Evolutionary conservation across 371 early-diverging fungal species (phyloP).

Genomic region (Cokeromyces recurvatus): DNA sequence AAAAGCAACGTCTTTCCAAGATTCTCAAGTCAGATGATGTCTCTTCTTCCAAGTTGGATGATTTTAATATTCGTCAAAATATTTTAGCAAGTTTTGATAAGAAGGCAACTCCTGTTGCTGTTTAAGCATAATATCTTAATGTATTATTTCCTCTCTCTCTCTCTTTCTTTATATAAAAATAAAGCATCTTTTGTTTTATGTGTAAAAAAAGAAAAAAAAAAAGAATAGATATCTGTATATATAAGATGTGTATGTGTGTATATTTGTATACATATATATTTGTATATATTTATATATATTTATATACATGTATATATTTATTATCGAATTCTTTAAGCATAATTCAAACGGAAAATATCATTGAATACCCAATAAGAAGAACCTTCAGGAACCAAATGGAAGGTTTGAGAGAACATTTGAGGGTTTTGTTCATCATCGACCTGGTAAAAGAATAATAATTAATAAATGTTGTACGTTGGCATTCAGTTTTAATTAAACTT

Average conservation of each 20-base stretch:
- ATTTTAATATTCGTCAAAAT: constrained; percentile 72
- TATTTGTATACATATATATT: no score
- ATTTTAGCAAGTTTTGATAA: constrained; percentile 61
- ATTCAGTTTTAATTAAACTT: neutral
- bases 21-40: constrained; percentile 58
- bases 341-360: constrained; percentile 80
- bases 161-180: no score
- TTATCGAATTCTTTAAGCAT: no score
- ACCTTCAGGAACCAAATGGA: constrained; percentile 70
- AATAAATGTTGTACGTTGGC: neutral
- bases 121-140: constrained; percentile 16
- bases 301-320: no score
- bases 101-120: constrained; percentile 34
- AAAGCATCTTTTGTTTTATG: neutral
- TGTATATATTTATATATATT: no score
- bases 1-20: constrained; percentile 67
- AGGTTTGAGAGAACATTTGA: constrained; percentile 78
- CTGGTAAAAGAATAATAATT: constrained; percentile 24
- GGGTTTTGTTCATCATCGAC: constrained; percentile 77
- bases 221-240: neutral
- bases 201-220: neutral
- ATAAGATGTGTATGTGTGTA: no score
- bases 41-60: constrained; percentile 62
- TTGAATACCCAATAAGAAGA: constrained; percentile 64
- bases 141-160: no score